These are phyloP conservation scores for Globisporangium ultimum DNA, from an alignment of 352 stramenopile species.

Conservation along the genomic window DNA sequence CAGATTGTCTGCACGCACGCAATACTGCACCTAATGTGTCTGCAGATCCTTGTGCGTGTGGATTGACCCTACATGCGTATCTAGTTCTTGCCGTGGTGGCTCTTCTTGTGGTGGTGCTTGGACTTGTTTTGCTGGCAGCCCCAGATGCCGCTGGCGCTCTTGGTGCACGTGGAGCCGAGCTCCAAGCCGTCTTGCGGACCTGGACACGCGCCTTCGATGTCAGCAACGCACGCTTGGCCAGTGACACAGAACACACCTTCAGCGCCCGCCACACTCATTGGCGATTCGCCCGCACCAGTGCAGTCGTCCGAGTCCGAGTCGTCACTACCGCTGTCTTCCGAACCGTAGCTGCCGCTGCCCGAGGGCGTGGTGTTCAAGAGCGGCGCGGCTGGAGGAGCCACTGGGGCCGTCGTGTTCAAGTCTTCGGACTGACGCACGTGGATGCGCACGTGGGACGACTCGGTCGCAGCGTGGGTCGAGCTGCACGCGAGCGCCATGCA, in stretches of 20 bases:
- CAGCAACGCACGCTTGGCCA: slow-evolving; percentile 27
- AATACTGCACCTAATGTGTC: too few relatives aligned
- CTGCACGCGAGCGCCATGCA: slow-evolving; percentile 18
- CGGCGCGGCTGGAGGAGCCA: too few relatives aligned
- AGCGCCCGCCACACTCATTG: slow-evolving; percentile 33
- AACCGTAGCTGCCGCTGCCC: neutral
- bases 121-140: slow-evolving; percentile 33
- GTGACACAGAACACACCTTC: slow-evolving; percentile 37
- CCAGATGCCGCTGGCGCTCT: slow-evolving; percentile 37
- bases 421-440: slow-evolving; percentile 24
- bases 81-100: slow-evolving; percentile 15
- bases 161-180: slow-evolving; percentile 37
- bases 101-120: slow-evolving; percentile 14
- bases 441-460: slow-evolving; percentile 22
- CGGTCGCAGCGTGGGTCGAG: slow-evolving; percentile 18
- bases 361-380: slow-evolving; percentile 3
- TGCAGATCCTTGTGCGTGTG: too few relatives aligned
- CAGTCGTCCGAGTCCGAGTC: neutral
- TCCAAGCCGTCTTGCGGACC: slow-evolving; percentile 28
- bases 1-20: too few relatives aligned
- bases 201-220: slow-evolving; percentile 33
- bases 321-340: neutral
- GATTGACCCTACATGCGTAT: too few relatives aligned
- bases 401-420: neutral
- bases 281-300: slow-evolving; percentile 1